These are phyloP conservation scores for Candolleomyces eurysporus DNA, from an alignment of 768 basidiomycete species.

Conservation along the genomic window DNA sequence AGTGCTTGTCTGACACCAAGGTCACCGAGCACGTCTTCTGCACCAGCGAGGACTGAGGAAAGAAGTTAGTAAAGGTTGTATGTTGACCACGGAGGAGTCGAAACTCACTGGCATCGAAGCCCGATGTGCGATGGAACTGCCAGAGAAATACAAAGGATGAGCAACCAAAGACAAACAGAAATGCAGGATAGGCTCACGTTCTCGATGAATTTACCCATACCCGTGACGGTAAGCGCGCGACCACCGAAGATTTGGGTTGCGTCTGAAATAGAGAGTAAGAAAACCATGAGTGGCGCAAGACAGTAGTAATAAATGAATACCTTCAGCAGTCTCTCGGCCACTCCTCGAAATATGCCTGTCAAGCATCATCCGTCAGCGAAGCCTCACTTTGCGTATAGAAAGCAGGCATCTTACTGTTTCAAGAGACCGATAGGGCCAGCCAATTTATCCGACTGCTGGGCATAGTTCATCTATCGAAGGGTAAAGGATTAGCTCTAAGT, in stretches of 20 bases:
- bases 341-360: conserved; percentile 64
- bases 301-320: conserved; percentile 27
- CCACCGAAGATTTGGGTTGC: conserved; percentile 89
- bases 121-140: conserved; percentile 82
- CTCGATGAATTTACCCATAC: conserved; percentile 84
- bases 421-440: conserved; percentile 88
- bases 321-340: conserved; percentile 72
- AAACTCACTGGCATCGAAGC: conserved; percentile 70
- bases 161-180: neutral
- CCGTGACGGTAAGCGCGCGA: conserved; percentile 79
- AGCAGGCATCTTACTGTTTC: conserved; percentile 63
- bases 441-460: conserved; percentile 78
- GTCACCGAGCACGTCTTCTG: conserved; percentile 30
- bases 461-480: conserved; percentile 71
- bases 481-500: conserved; percentile 3
- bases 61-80: conserved; percentile 8
- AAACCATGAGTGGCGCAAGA: conserved; percentile 39
- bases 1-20: conserved; percentile 31
- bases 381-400: conserved; percentile 2
- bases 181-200: conserved; percentile 48
- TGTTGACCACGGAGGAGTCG: conserved; percentile 3
- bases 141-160: conserved; percentile 4
- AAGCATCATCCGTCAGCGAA: conserved; percentile 1
- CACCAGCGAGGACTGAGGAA: conserved; percentile 61
- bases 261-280: conserved; percentile 39